Evolutionary conservation across 2,329 filamentous ascomycete species (phyloP), one percentile per base, ranked within the genome.

Genomic region (Epichloe gansuensis): DNA sequence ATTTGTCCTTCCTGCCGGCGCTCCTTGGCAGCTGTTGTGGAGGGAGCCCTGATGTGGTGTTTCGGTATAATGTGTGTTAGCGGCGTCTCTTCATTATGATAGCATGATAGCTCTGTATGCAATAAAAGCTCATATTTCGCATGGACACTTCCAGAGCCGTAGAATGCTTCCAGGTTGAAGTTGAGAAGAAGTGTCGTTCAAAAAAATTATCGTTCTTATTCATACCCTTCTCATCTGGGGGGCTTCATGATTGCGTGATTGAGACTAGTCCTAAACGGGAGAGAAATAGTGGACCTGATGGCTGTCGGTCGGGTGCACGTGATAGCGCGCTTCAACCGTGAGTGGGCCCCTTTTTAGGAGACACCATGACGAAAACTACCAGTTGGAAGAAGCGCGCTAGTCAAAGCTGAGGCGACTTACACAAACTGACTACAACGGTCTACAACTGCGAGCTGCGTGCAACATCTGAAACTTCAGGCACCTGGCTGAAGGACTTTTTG

Each of bases 191-290:
- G 52, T 47, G 40, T 23, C 53, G 46, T 51, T 39, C 41, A 47
- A 50, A 52, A 53, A 53, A 53, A 41, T 49, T 54, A 57, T 57
- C 56, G 56, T 56, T 54, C 39, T 49, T 39, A 13, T 52, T 39
- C 51, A 56, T 57, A 52, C 53, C 38, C 42, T 43, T 59, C 42
- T 45, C 51, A 41, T 50, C 51, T 56, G 51, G 53, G 53, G 56
- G 57, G 60, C 54, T 53, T 59, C 51, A 59, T 61, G 62, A 64
- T 64, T 57, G 62, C 62, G 62, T 64, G 62, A 63, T 64, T 63
- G 43, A 25, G 34, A 58, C 62, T 64, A 64, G 59, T 55, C 59
- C 59, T 47, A 54, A 59, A 56, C 6, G 15, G 53, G 53, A 13
- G 34, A 34, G 47, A 35, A 53, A 23, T 35, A 43, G 45, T 47